Base-by-base conservation (phyloP, 1,139 yeast genomes). In the Protomyces lactucae-debilis region DNA sequence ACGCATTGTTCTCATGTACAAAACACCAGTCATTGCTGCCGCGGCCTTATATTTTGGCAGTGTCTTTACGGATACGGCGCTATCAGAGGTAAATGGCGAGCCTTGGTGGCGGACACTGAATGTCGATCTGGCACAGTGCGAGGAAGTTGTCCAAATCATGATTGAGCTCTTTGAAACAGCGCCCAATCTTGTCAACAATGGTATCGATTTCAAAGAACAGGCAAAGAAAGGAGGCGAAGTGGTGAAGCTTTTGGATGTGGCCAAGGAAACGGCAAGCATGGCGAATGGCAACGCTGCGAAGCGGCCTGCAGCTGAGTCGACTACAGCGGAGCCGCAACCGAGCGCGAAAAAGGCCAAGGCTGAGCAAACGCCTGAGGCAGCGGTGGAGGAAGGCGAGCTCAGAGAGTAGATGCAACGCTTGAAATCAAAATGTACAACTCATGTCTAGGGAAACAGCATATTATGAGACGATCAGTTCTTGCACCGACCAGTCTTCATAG, bases 401-500 rank as follows among this genome's bases (percentile, higher is more conserved):
- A 52, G 10, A 51, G 37, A 28, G 32, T 21, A 45, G 14, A 46
- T 14, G 36, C 14, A 36, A 25, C 45, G 43, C 57, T 35, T 35
- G 45, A 39, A 37, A 18, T 32, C 28, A 16, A 53, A 25, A 35
- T 14, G 40, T 23, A 28, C 25, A 60, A 9, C 43, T 6, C 43
- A 39, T 39, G 43, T 16, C 10, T 14, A 43, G 54, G 57, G 57
- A 43, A 35, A 21, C 39, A 18, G 32, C 61, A 70, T 79, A 86
- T 72, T 84, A 87, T 75, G 93, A 98, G 68, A 91, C 89, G 74
- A 93, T 91, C 73, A 93, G 83, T 78, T 93, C 99, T 76, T 93
- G 98, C 73, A 97, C 95, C 57, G 97, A 96, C 99, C 99, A 93
- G 76, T 93, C 99, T 77, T 93, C 99, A 73, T 85, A 93, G 59